Evolutionary conservation across 345 rosid genomes (phyloP), one percentile per base, ranked within the genome.

Genomic region (Excoecaria cochinchinensis): DNA sequence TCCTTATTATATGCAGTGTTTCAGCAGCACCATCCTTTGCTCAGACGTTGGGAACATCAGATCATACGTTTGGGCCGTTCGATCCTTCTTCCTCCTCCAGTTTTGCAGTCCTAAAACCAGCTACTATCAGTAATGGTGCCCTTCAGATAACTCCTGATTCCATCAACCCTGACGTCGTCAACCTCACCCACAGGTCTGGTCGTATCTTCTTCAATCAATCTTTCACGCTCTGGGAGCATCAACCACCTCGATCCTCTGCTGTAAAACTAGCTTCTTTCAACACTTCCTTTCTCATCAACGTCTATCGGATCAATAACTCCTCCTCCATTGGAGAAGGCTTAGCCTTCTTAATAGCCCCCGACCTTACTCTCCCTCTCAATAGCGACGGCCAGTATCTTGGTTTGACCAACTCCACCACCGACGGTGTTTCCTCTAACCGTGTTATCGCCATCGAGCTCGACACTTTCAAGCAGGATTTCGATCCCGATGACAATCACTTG

Each of bases 131-230:
- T 85, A 82, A 74, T 3, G 44, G 21, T 0, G 92, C 90, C 21
- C 88, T 87, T 42, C 89, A 89, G 57, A 69, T 89, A 13, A 89
- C 91, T 48, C 91, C 85, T 22, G 87, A 89, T 64, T 77, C 89
- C 5, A 57, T 16, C 48, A 44, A 44, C 48, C 7, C 48, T 1
- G 85, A 73, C 16, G 39, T 80, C 56, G 77, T 67, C 77, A 38
- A 7, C 67, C 82, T 86, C 17, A n/a, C 62, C 4, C 19, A 86
- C 69, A 51, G 67, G 51, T 86, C 89, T 8, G 87, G 93, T 3
- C 73, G 87, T 17, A 71, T 87, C 12, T 39, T 89, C 63, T 60
- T 82, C 74, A 82, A 84, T 6, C 48, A 11, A 0, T 58, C 76
- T 8, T 86, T 86, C 74, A 69, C 70, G 60, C 83, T 87, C 39